Base-by-base conservation (phyloP, 331 rosid genomes). In the Saraca asoca region DNA sequence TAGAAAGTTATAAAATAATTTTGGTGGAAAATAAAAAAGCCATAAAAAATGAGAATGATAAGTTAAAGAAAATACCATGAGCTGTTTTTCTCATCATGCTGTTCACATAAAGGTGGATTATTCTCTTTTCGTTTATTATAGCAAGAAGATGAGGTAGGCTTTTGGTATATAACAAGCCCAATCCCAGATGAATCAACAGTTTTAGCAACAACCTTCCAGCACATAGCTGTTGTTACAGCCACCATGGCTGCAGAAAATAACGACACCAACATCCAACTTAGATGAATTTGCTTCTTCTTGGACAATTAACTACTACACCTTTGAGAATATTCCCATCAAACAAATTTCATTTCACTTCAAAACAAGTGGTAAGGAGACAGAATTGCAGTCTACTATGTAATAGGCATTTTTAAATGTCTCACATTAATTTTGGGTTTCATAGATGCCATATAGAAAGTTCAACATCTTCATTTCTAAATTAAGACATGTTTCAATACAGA, bases 91-190 rank as follows among this genome's bases (percentile, higher is more conserved):
- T 78, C 70, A 56, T 81, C 82, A 38, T 63, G 49, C 65, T 69
- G 66, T 65, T 80, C 83, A 74, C 99, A 94, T 13, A 94, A 17
- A 43, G 89, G 95, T 42, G 90, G 92, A 68, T 78, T 51, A 2
- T 81, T 81, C 75, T 72, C 68, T 77, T 70, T 41, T 12, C 87
- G 91, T 58, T 83, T 72, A 50, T 68, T 42, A 43, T 88, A 94
- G 80, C 96, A 91, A 29, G 88, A 81, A 64, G 85, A 24, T 11
- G 96, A 76, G 51, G 74, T 82, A 20, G 99, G 97, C 86, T 88
- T 94, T 75, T 83, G 97, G 77, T 84, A 94, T 78, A 94, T 90
- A 58, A 94, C 97, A 41, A 94, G 88, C 31, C 99, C 99, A 66
- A 88, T 85, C 74, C 97, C 91, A 62, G 85, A 63, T 45, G 95